phyloP scores from a whole-genome alignment of 495 filamentous ascomycete species.

The Annulohypoxylon maeteangense region DNA sequence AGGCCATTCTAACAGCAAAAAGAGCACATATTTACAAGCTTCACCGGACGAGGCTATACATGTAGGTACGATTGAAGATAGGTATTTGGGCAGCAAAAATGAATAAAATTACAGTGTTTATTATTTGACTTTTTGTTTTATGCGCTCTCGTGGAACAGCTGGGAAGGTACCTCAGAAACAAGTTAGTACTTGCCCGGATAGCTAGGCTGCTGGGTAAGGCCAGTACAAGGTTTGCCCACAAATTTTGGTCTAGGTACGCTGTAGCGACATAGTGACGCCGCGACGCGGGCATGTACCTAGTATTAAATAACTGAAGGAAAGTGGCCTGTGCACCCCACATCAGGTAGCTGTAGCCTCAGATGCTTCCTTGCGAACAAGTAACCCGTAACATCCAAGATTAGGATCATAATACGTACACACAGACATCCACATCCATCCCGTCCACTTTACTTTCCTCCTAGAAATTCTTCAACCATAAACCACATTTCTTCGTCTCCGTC shows the following conservation, averaged over 20 bases:
- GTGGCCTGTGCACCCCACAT: constrained; percentile 28
- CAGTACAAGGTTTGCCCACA: not conserved
- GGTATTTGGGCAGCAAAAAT: not conserved
- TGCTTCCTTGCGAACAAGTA: constrained; percentile 49
- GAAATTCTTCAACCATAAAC: constrained; percentile 38
- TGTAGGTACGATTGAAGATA: no score
- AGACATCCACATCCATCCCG: constrained; percentile 15
- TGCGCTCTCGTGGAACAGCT: constrained; percentile 3
- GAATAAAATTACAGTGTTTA: constrained; percentile 1
- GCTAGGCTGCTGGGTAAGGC: not conserved
- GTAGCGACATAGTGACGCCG: not conserved
- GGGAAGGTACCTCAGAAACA: not conserved
- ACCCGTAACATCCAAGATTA: constrained; percentile 42
- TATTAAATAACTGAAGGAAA: not conserved
- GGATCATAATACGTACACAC: constrained; percentile 39
- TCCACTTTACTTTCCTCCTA: constrained; percentile 39
- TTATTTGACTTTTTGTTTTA: constrained; percentile 2
- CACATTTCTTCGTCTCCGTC: constrained; percentile 16
- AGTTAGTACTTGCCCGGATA: not conserved
- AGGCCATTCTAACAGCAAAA: no score
- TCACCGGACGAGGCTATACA: not conserved
- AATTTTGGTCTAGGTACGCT: not conserved
- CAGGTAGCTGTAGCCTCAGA: constrained; percentile 27
- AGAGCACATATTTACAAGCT: not conserved
- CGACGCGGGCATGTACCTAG: not conserved